Base-by-base conservation (phyloP, 2,329 filamentous ascomycete species). In the Neocatenulostroma microsporum region DNA sequence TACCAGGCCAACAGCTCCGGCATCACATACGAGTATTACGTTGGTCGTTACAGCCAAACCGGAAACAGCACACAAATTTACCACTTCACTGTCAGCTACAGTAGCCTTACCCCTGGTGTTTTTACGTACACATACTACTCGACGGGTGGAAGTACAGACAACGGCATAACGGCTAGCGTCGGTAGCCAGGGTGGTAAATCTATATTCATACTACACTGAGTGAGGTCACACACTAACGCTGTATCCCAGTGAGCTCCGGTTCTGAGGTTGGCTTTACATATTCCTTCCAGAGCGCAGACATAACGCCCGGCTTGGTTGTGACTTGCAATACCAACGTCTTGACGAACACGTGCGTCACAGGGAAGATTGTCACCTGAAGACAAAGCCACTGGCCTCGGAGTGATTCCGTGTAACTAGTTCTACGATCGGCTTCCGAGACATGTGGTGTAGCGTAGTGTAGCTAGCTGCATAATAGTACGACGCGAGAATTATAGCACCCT, bases 31-130 rank as follows among this genome's bases (percentile, higher is more conserved):
- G 57, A 60, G 39, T 60, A 50, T 26, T 54, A 56, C 25, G 18
- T 57, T n/a, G 40, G 36, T 7, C 35, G 50, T 9, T 39, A 34
- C 3, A 45, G 40, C n/a, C 44, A 42, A 6, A 30, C 37, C n/a
- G 37, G 33, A 21, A 36, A 33, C 13, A n/a, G n/a, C n/a, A n/a
- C n/a, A n/a, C 10, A 30, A 13, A 39, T 46, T 5, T 56, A 53
- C 37, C 57, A 60, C 36, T 61, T 56, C 34, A 55, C 51, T 1
- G 47, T 58, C 7, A 36, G 30, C 21, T 61, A 61, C 34, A 33
- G 41, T 25, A 53, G 43, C 17, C 30, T 42, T 10, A 36, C n/a
- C 11, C 50, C 58, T 10, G 56, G 56, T 2, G 42, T 54, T 4
- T 55, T 54, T 30, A 39, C 44, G 17, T 55, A 50, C 33, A 48